A percentile compares a stretch with the other conserved stretches of the same genome.
Conservation (phyloP, 805 yeast species). For the Helenozyma rhizophorensis region DNA sequence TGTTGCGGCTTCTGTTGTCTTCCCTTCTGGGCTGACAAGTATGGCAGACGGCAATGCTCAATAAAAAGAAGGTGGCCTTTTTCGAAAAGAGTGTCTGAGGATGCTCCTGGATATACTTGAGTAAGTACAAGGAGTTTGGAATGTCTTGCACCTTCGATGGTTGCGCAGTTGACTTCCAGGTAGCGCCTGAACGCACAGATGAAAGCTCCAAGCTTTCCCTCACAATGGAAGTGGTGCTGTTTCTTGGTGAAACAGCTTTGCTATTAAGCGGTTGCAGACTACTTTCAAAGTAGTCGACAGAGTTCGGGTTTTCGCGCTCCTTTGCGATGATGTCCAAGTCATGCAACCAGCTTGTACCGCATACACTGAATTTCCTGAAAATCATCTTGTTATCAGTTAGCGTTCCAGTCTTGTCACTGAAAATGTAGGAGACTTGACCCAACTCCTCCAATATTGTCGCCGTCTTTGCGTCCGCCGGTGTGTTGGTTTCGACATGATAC, state of each 20-base stretch:
- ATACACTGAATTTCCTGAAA: slow-evolving; percentile 80
- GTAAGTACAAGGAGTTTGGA: slow-evolving; percentile 55
- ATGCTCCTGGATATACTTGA: slow-evolving; percentile 63
- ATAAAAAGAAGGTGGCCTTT: slow-evolving; percentile 71
- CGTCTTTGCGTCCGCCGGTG: slow-evolving; percentile 92
- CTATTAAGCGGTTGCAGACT: not conserved
- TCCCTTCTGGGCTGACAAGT: slow-evolving; percentile 73
- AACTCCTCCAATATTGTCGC: slow-evolving; percentile 94
- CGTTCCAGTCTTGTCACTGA: slow-evolving; percentile 97
- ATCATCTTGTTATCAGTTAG: slow-evolving; percentile 93
- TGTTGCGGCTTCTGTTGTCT: slow-evolving; percentile 1
- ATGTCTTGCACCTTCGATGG: slow-evolving; percentile 40
- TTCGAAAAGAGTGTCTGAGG: slow-evolving; percentile 70
- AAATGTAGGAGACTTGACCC: slow-evolving; percentile 93
- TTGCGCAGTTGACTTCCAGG: slow-evolving; percentile 49
- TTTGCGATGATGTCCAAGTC: slow-evolving; percentile 49
- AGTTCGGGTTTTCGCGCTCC: slow-evolving; percentile 14
- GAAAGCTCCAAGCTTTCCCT: slow-evolving; percentile 30
- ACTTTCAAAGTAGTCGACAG: not conserved
- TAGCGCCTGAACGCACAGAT: slow-evolving; percentile 19
- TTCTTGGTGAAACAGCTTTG: slow-evolving; percentile 9
- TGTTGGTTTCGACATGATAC: slow-evolving; percentile 80
- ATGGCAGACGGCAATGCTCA: slow-evolving; percentile 84
- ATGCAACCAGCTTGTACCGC: slow-evolving; percentile 89
- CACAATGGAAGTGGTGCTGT: slow-evolving; percentile 30